phyloP scores from a whole-genome alignment of 176 grass and related monocot species.

The Stipa capillata region DNA sequence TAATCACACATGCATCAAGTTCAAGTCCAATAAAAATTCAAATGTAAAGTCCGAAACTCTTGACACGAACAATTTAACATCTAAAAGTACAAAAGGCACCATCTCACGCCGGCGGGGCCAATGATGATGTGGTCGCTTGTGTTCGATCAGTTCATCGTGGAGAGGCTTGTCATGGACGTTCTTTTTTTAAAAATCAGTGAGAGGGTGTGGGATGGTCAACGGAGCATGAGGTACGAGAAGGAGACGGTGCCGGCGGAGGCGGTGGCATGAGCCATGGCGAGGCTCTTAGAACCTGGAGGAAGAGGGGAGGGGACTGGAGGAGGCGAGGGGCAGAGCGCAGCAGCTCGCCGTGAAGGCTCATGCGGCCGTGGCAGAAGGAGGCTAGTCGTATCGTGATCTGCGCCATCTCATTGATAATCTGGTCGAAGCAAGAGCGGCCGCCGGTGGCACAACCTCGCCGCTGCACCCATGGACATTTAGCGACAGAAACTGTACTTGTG shows the following conservation, averaged over 20 bases:
- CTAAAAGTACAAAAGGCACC: too few relatives aligned
- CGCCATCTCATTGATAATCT: constrained; percentile 1
- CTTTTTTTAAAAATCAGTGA: background rate
- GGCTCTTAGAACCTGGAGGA: background rate
- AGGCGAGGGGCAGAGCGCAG: background rate
- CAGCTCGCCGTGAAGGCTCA: constrained; percentile 11
- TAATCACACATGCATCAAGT: too few relatives aligned
- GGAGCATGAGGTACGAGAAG: background rate
- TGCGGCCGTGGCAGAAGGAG: background rate
- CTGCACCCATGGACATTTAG: too few relatives aligned
- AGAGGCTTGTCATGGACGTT: constrained; percentile 4
- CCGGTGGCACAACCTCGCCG: background rate
- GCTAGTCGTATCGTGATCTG: constrained; percentile 22
- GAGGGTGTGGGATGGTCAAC: background rate
- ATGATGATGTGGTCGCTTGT: constrained; percentile 22
- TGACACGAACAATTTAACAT: too few relatives aligned
- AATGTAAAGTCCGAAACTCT: too few relatives aligned
- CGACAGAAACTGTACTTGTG: background rate
- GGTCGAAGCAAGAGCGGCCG: background rate
- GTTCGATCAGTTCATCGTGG: constrained; percentile 32
- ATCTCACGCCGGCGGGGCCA: background rate
- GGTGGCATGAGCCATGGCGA: background rate
- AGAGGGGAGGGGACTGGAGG: background rate
- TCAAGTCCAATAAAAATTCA: too few relatives aligned
- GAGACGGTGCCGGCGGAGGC: background rate